phyloP scores from a whole-genome alignment of 345 rosid species.

The Ceriops tagal region DNA sequence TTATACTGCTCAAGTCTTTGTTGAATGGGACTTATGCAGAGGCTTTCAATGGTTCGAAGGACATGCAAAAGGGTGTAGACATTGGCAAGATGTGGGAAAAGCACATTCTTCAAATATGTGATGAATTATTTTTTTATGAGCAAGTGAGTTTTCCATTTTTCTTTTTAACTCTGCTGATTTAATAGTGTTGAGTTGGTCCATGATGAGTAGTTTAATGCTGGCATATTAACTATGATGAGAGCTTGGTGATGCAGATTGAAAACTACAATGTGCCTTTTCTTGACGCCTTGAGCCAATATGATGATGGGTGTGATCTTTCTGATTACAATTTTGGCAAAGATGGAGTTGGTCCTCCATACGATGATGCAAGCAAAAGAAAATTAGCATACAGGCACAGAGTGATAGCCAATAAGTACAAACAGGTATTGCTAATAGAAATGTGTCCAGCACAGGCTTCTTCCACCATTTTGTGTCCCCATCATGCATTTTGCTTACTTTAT shows the following conservation, averaged over 20 bases:
- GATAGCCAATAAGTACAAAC: constrained; percentile 48
- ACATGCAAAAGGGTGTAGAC: constrained; percentile 59
- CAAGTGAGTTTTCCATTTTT: constrained; percentile 41
- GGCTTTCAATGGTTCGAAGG: constrained; percentile 52
- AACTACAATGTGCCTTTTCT: constrained; percentile 72
- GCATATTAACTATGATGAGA: neutral
- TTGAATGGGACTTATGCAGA: constrained; percentile 60
- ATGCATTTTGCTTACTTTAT: neutral
- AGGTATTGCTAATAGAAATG: constrained; percentile 37
- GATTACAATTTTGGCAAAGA: constrained; percentile 61
- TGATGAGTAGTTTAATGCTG: neutral
- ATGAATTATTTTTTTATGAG: constrained; percentile 68
- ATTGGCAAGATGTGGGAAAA: constrained; percentile 84
- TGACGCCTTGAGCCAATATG: constrained; percentile 52
- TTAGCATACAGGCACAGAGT: constrained; percentile 72
- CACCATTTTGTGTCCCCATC: neutral
- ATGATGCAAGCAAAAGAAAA: constrained; percentile 60
- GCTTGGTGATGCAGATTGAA: constrained; percentile 54
- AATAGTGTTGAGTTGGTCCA: neutral
- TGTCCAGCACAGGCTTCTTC: constrained; percentile 1
- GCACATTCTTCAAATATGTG: constrained; percentile 65
- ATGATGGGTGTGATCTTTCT: constrained; percentile 71
- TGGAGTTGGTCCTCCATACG: constrained; percentile 49
- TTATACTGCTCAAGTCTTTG: constrained; percentile 79
- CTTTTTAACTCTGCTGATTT: neutral